Base-by-base conservation (phyloP, 106 monocot genomes). In the Allium cepa region DNA sequence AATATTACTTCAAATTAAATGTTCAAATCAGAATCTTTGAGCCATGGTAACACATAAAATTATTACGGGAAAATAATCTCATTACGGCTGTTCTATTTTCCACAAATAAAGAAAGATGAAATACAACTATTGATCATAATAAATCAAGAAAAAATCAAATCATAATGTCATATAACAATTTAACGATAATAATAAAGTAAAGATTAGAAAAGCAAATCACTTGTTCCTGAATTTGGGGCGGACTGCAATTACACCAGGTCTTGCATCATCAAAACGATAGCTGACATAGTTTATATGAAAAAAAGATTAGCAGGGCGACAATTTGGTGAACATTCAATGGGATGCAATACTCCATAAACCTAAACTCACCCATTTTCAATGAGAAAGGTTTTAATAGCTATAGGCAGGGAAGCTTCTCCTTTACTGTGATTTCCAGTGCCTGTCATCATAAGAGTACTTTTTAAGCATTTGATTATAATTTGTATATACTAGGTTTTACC, bases 391-490 rank as follows among this genome's bases (percentile, higher is more conserved):
- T 68, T 84, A 26, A 99, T 69, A 13, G 85, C 87, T 49, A 69
- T 47, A 8, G 92, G 97, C n/a, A 99, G 86, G 46, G 89, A 59
- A 57, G 97, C 92, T 71, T 81, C 74, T n/a, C 90, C 97, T 60
- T 73, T 72, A 73, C 97, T 99, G 64, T 99, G 92, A 36, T 82
- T 93, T 4, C 97, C 97, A n/a, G 49, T 79, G 26, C 97, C 97
- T 97, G 78, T 17, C 57, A 36, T 17, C 57, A 36, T 36, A 36
- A 36, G 36, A 5, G 36, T 36, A 36, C 3, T 36, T 36, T 36
- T 2, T 36, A 36, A 36, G 36, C 36, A 36, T 5, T 36, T 36
- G 0, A 1, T 36, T 36, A 36, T 2, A 36, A 36, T 4, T 36
- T 36, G 36, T 36, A 36, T 36, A 36, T 36, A 5, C 36, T 4